A percentile compares a stretch with the other conserved stretches of the same genome.
phyloP scores from a whole-genome alignment of 2,329 filamentous ascomycete genomes.

The Leptographium lundbergii region DNA sequence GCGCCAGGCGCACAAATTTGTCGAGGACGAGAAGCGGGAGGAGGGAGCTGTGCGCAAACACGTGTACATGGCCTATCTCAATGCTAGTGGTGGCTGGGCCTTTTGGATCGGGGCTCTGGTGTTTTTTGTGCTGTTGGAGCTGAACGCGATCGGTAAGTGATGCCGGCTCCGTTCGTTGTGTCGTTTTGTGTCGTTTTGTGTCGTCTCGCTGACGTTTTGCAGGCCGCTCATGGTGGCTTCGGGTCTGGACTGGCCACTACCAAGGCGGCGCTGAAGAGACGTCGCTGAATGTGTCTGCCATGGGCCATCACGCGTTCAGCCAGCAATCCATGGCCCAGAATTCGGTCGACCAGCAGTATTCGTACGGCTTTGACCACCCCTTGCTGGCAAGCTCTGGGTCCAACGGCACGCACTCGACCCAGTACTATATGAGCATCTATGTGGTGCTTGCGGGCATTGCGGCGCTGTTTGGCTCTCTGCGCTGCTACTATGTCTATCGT shows the following conservation, averaged over 20 bases:
- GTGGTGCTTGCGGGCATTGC: conserved; percentile 43
- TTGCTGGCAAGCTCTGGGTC: background rate
- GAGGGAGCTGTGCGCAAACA: conserved; percentile 53
- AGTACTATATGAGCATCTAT: conserved; percentile 59
- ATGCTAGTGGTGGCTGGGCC: conserved; percentile 48
- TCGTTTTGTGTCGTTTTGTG: too few relatives aligned
- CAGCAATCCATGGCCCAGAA: background rate
- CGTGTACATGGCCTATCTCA: conserved; percentile 57
- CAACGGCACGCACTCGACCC: conserved; percentile 23
- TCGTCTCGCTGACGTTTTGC: background rate
- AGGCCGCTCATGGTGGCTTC: conserved; percentile 49
- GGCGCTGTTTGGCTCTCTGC: conserved; percentile 45
- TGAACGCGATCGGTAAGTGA: conserved; percentile 37
- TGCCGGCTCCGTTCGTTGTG: background rate
- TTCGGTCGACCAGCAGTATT: background rate
- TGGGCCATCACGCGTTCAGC: background rate
- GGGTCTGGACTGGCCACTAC: conserved; percentile 44
- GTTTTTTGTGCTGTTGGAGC: conserved; percentile 42
- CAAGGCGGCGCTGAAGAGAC: conserved; percentile 17
- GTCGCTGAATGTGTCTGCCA: conserved; percentile 1
- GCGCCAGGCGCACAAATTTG: conserved; percentile 52
- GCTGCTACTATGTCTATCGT: conserved; percentile 50
- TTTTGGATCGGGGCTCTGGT: conserved; percentile 45
- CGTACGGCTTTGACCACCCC: background rate
- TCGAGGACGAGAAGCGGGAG: conserved; percentile 63